Conservation (phyloP, 2,329 filamentous ascomycete genomes). For the Nothopassalora personata region DNA sequence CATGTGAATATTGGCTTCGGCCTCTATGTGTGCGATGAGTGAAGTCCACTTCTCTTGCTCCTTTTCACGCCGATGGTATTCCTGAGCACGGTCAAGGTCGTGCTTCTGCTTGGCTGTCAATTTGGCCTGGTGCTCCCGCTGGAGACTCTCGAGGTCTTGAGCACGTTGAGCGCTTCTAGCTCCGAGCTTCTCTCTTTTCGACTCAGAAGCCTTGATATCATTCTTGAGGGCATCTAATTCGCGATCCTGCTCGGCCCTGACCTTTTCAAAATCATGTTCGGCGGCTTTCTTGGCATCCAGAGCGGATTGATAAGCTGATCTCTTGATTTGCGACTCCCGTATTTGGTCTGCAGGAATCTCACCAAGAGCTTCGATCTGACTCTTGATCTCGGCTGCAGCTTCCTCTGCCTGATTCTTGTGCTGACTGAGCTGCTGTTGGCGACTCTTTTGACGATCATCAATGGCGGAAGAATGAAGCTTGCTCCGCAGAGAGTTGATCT, state of each 20-base stretch:
- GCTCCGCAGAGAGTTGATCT: constrained; percentile 64
- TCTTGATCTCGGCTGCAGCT: constrained; percentile 52
- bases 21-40: constrained; percentile 36
- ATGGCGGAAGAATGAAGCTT: constrained; percentile 62
- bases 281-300: constrained; percentile 47
- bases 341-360: constrained; percentile 59
- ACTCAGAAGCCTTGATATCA: constrained; percentile 58
- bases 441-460: constrained; percentile 70
- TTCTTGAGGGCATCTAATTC: constrained; percentile 59
- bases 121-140: constrained; percentile 59
- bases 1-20: constrained; percentile 34
- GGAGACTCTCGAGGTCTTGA: constrained; percentile 65
- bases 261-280: constrained; percentile 54
- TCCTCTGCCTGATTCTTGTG: constrained; percentile 67
- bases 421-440: constrained; percentile 68
- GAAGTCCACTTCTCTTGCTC: constrained; percentile 36
- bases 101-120: constrained; percentile 32
- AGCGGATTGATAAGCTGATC: constrained; percentile 54
- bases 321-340: constrained; percentile 52
- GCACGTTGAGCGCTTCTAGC: constrained; percentile 67
- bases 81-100: constrained; percentile 28
- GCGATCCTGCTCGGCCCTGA: constrained; percentile 58
- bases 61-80: constrained; percentile 31
- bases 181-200: constrained; percentile 67
- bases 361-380: constrained; percentile 60